These are phyloP conservation scores for Paraphoma chrysanthemicola DNA, from an alignment of 2,329 filamentous ascomycete genomes.

Conservation along the genomic window DNA sequence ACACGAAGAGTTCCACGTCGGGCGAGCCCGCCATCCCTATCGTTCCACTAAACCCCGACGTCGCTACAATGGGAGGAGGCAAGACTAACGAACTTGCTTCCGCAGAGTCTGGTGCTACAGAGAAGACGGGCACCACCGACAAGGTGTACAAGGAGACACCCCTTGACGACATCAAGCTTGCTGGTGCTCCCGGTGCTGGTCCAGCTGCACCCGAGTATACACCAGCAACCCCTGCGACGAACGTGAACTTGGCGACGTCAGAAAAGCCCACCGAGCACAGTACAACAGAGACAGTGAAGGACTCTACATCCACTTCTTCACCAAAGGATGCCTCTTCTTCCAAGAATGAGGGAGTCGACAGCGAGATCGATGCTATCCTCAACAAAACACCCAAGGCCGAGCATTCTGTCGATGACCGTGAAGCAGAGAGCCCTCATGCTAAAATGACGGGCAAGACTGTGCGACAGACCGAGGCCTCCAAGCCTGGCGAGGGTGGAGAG, in stretches of 20 bases:
- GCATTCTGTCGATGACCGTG: constrained; percentile 31
- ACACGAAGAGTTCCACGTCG: constrained; percentile 18
- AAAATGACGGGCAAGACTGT: constrained; percentile 5
- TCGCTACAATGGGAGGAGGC: constrained; percentile 12
- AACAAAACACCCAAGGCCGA: constrained; percentile 3
- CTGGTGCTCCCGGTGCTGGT: constrained; percentile 28
- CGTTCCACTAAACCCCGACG: constrained; percentile 25
- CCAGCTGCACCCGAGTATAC: constrained; percentile 20
- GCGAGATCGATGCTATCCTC: neutral
- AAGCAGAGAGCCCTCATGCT: constrained; percentile 44
- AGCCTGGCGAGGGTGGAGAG: constrained; percentile 72
- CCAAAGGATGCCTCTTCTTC: constrained; percentile 5
- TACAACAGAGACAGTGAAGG: neutral
- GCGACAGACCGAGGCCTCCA: constrained; percentile 61
- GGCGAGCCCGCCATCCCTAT: constrained; percentile 23
- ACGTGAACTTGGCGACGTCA: constrained; percentile 4
- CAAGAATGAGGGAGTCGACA: neutral
- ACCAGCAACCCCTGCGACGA: constrained; percentile 4
- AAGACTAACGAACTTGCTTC: constrained; percentile 21
- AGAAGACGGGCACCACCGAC: constrained; percentile 29
- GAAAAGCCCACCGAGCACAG: neutral
- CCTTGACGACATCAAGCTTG: constrained; percentile 31
- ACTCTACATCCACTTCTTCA: neutral
- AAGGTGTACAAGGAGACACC: constrained; percentile 38
- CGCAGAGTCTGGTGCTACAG: constrained; percentile 37